Percentiles rank a stretch among this genome's conserved stretches.
Evolutionary conservation across 129 eudicot genomes (phyloP).

Genomic region (Lonicera japonica): DNA sequence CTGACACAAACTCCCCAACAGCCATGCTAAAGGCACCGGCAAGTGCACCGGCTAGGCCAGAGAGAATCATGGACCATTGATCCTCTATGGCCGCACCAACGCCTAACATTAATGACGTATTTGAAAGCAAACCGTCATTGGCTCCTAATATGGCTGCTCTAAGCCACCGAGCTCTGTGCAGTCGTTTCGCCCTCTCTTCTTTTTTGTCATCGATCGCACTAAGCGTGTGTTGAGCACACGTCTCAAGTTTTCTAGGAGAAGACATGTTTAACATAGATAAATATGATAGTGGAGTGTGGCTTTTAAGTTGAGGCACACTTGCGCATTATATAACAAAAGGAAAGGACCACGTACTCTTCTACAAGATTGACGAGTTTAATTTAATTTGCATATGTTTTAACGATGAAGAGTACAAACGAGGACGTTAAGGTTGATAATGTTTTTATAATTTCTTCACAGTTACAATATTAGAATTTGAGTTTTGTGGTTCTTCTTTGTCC

Average conservation of each 20-base stretch:
- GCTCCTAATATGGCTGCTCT: constrained; percentile 57
- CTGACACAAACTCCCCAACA: constrained; percentile 63
- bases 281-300: constrained; percentile 29
- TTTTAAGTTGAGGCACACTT: constrained; percentile 21
- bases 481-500: neutral
- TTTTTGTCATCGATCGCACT: constrained; percentile 8
- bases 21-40: constrained; percentile 74
- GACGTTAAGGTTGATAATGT: constrained; percentile 22
- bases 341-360: neutral
- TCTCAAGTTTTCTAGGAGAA: constrained; percentile 25
- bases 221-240: constrained; percentile 38
- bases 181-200: constrained; percentile 13
- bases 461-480: neutral
- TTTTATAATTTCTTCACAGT: constrained; percentile 5
- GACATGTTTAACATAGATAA: constrained; percentile 18
- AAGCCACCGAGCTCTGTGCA: constrained; percentile 58
- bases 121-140: constrained; percentile 56
- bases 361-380: constrained; percentile 11
- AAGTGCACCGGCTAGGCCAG: constrained; percentile 59
- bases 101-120: constrained; percentile 59
- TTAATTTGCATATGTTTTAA: constrained; percentile 23
- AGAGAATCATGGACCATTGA: constrained; percentile 50
- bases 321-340: constrained; percentile 5
- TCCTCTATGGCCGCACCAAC: constrained; percentile 58
- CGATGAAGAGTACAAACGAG: constrained; percentile 16